Evolutionary conservation across 257 asterid genomes (phyloP).

Genomic region (Leonotis leonurus): DNA sequence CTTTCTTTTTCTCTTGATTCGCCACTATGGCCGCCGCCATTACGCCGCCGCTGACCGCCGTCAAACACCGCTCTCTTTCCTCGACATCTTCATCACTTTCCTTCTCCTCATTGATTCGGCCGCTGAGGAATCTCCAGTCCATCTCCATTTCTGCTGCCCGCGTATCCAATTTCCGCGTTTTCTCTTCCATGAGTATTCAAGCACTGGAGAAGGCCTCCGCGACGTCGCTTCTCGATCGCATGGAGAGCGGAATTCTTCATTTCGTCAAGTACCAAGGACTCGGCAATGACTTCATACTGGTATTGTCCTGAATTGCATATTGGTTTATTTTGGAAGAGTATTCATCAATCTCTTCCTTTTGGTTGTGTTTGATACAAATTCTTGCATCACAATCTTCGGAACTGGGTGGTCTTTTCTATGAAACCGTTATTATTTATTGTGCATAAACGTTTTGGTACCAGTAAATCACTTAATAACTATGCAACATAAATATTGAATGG

Average conservation of each 20-base stretch:
- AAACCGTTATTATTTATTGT: not conserved
- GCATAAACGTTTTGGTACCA: not conserved
- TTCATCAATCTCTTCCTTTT: not conserved
- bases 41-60: slow-evolving; percentile 30
- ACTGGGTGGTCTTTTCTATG: not conserved
- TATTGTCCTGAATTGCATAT: slow-evolving; percentile 16
- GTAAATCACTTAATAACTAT: not conserved
- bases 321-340: not conserved
- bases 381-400: not conserved
- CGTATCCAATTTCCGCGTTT: slow-evolving; percentile 30
- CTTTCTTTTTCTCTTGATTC: no score
- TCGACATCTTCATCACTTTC: not conserved
- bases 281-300: slow-evolving; percentile 83
- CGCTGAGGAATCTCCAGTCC: slow-evolving; percentile 18
- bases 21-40: slow-evolving; percentile 62
- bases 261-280: slow-evolving; percentile 89
- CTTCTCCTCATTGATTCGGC: slow-evolving; percentile 20
- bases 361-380: not conserved
- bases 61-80: slow-evolving; percentile 18
- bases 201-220: slow-evolving; percentile 32
- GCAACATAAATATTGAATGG: not conserved
- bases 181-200: slow-evolving; percentile 38
- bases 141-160: slow-evolving; percentile 5
- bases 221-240: slow-evolving; percentile 48
- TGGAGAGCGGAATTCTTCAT: slow-evolving; percentile 52